A percentile compares a stretch with the other conserved stretches of the same genome.
These are phyloP conservation scores for Grigorovia humatica DNA, from an alignment of 805 yeast species.

Conservation along the genomic window DNA sequence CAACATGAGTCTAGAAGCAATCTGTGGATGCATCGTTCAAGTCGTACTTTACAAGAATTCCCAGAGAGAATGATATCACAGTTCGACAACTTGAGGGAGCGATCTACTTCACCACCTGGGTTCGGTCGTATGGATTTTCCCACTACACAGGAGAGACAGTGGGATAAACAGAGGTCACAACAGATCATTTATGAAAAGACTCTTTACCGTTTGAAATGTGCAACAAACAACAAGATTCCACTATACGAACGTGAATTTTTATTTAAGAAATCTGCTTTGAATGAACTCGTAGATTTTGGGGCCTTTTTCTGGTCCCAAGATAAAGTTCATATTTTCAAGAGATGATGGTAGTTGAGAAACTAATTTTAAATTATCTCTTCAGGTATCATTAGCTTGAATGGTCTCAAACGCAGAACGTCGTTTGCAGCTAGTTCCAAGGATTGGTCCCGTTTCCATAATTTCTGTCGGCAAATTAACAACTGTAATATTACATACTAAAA, in stretches of 20 bases:
- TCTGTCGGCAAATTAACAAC: too few species aligned
- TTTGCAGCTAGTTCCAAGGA: too few species aligned
- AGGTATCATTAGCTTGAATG: too few species aligned
- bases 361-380: too few species aligned
- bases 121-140: conserved; percentile 53
- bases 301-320: conserved; percentile 25
- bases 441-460: too few species aligned
- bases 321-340: conserved; percentile 14
- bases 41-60: conserved; percentile 1
- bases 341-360: conserved; percentile 1
- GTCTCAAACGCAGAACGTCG: too few species aligned
- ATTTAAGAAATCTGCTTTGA: conserved; percentile 35
- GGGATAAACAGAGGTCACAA: conserved; percentile 30
- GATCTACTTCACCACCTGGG: conserved; percentile 46
- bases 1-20: too few species aligned
- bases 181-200: conserved; percentile 32
- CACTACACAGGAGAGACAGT: conserved; percentile 38
- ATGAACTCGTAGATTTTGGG: conserved; percentile 28
- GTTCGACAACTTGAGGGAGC: conserved; percentile 25
- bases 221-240: conserved; percentile 29
- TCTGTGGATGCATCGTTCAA: too few species aligned
- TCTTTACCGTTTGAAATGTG: conserved; percentile 34
- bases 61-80: conserved; percentile 10
- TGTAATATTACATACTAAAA: too few species aligned
- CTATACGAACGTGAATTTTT: conserved; percentile 30